Base-by-base conservation (phyloP, 1,284 basidiomycete genomes). In the Dichomitus squalens region DNA sequence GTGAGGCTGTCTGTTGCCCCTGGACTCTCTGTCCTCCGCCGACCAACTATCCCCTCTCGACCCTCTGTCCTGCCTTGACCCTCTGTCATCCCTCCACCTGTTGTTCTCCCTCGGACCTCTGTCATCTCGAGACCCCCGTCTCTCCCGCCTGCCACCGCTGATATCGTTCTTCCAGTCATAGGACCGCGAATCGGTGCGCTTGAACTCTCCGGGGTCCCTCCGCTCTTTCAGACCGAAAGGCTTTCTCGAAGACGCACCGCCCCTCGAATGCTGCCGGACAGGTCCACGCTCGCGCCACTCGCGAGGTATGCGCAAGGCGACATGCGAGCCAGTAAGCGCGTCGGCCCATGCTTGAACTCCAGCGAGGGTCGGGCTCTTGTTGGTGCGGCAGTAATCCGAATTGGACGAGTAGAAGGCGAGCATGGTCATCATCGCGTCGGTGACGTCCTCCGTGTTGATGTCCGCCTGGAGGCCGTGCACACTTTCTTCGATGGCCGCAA, bases 371-470 rank as follows among this genome's bases (percentile, higher is more conserved):
- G 75, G 77, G 3, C 68, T 61, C 56, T 76, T 79, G 49, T 71
- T 66, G 2, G 80, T 67, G 23, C 85, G 78, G 49, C 94, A 66
- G 25, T 87, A 78, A 7, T 69, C 69, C 0, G 75, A 56, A 66
- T 85, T 85, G 49, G 78, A 70, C 47, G 86, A 63, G 74, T 95
- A 96, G 77, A 87, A 96, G 0, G 94, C 94, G 12, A 95, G 72
- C 52, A 91, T 70, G 7, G 89, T 86, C 23, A 81, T 76, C 68
- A 93, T 88, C 1, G 89, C 84, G 63, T 90, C 86, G 43, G 76
- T 73, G 51, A 93, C 69, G 0, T 84, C 82, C 5, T 81, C 78
- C 34, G 76, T 72, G 65, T 90, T 84, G 33, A 92, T 20, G 27
- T 58, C 46, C 7, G 57, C 56, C 29, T 67, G 43, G n/a, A 70